Conservation (phyloP, 176 grass and related monocot species). For the Oryza longistaminata region DNA sequence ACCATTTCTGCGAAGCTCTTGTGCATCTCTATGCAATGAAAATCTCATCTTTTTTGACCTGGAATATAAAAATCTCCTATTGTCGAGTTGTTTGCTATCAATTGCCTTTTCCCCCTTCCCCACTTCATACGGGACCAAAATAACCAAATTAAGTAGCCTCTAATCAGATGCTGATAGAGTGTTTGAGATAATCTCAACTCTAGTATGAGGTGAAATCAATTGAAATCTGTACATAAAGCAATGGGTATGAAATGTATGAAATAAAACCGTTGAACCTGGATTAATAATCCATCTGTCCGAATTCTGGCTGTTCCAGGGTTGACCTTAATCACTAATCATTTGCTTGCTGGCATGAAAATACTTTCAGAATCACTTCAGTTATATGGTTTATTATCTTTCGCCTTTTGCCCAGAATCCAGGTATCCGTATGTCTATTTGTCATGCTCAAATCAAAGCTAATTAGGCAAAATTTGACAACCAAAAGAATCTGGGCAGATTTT, state of each 20-base stretch:
- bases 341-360: too few species aligned
- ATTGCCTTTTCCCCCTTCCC: background rate
- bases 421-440: background rate
- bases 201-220: background rate
- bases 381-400: background rate
- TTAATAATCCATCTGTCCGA: background rate
- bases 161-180: background rate
- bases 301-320: background rate
- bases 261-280: background rate
- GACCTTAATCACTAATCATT: too few species aligned
- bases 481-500: background rate
- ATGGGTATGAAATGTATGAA: background rate
- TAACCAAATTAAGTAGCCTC: background rate
- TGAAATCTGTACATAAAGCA: background rate
- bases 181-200: background rate
- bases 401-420: background rate
- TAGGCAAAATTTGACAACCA: background rate
- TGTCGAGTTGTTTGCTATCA: background rate
- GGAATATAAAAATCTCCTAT: too few species aligned
- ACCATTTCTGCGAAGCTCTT: constrained; percentile 2
- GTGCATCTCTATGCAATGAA: background rate
- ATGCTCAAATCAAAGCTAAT: background rate
- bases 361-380: background rate
- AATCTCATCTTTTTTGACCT: too few species aligned
- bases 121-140: background rate